A percentile compares a stretch with the other conserved stretches of the same genome.
phyloP scores from a whole-genome alignment of 1,284 basidiomycete species.

The Ustilago shanxiensis region DNA sequence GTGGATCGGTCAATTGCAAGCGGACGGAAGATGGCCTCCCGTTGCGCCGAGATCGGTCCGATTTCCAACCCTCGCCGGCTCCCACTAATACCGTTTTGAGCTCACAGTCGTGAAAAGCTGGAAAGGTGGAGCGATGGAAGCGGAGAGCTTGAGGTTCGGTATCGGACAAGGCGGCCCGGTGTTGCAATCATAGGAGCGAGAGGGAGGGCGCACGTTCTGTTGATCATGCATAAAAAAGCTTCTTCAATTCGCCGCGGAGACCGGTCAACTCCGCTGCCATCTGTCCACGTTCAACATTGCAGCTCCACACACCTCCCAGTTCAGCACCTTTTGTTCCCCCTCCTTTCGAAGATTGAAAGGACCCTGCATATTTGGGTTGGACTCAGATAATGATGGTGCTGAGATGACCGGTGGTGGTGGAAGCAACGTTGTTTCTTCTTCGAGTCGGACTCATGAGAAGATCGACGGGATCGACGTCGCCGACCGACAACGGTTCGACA shows the following conservation, averaged over 20 bases:
- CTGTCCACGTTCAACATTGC: conserved; percentile 4
- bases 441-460: background rate
- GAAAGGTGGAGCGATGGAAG: too few species aligned
- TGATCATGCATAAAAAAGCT: background rate
- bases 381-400: background rate
- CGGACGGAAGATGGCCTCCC: background rate
- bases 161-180: conserved; percentile 1
- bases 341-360: too few species aligned
- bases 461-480: background rate
- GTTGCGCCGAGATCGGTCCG: background rate
- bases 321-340: background rate
- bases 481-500: background rate
- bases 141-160: too few species aligned
- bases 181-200: too few species aligned
- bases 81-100: too few species aligned
- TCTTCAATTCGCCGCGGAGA: conserved; percentile 2
- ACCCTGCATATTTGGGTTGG: background rate
- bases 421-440: conserved; percentile 11
- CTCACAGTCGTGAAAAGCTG: too few species aligned
- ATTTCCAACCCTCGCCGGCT: too few species aligned
- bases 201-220: background rate
- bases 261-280: background rate
- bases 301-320: background rate
- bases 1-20: background rate
- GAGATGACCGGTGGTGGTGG: background rate